Evolutionary conservation across 768 basidiomycete species (phyloP), one percentile per base, ranked within the genome.

Genomic region (Flagelloscypha sp.): DNA sequence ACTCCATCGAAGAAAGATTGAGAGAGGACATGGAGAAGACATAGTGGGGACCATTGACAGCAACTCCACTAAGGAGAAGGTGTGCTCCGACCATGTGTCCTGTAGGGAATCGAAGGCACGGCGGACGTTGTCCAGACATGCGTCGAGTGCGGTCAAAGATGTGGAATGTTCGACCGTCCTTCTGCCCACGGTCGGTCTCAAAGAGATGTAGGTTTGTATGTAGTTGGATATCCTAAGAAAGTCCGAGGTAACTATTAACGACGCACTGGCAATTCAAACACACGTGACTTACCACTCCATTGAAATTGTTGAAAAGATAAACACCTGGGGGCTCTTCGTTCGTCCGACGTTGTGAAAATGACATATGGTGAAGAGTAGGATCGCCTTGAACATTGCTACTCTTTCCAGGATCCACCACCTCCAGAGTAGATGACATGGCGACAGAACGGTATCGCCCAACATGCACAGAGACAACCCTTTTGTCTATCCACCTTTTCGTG

Each of bases 51-150:
- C 41, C 17, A 6, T 33, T 36, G 24, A 21, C 18, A 7, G 29
- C 18, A 8, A 25, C 43, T 5, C 48, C 48, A 3, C 45, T 33
- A 17, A 48, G 17, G 23, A 48, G 34, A 8, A 48, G 33, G 7
- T 25, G 37, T 10, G 30, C 42, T 3, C 45, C 48, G 17, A 46
- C n/a, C 17, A 48, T 34, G 10, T 18, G 36, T 5, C 45, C 45
- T 16, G 25, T 38, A 13, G 44, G 48, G 23, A 27, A 36, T 3
- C 35, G 42, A 11, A 47, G 37, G 20, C 16, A 24, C 3, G 40
- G 42, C 2, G 22, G 33, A 19, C 19, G 7, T 6, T 23, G 8
- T 16, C 12, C 13, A 33, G 31, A 10, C 37, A 30, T 24, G 34
- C 24, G 13, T 32, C 37, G 34, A 18, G 28, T 3, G 30, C 7